Base-by-base conservation (phyloP, 2,329 filamentous ascomycete genomes). In the Davidsoniella neocaledoniae region DNA sequence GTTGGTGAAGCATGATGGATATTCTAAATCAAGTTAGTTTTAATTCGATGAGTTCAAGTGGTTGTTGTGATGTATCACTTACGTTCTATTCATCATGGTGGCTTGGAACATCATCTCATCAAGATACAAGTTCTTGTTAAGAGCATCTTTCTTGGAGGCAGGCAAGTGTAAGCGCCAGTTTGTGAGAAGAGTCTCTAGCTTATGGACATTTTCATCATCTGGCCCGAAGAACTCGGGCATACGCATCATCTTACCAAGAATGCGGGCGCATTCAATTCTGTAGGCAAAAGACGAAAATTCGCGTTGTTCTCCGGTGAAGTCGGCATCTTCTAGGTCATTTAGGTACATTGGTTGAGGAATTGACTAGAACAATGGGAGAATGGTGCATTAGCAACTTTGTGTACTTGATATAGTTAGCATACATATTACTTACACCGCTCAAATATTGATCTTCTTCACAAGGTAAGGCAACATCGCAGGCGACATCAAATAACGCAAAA, bases 101-200 rank as follows among this genome's bases (percentile, higher is more conserved):
- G 85, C 87, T 62, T 93, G 86, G 65, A 94, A 94, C 64, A 94
- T 79, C 74, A 94, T 82, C 64, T 94, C 86, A 61, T 95, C 88
- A 9, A 88, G 70, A 48, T 77, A 73, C 29, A 85, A 81, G 56
- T 81, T 76, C 54, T 75, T 73, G 53, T 77, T 74, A 48, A 93
- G 68, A 14, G 84, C 71, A 54, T 85, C 76, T 50, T 72, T 71
- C 64, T 93, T 93, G 12, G 71, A 71, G 14, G 73, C 68, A 0
- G 88, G 87, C 0, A 94, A 68, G 58, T 91, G 83, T 44, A 90
- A 74, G 49, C 78, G 74, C 84, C 86, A 94, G 61, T 86, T 88
- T 12, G 72, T 73, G 39, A 78, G 64, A 2, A 73, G 64, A 0
- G 69, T 63, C 58, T 77, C 72, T 50, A 77, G 68, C 46, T 67